These are phyloP conservation scores for Globisporangium radiosum DNA, from an alignment of 352 stramenopile species.

Conservation along the genomic window DNA sequence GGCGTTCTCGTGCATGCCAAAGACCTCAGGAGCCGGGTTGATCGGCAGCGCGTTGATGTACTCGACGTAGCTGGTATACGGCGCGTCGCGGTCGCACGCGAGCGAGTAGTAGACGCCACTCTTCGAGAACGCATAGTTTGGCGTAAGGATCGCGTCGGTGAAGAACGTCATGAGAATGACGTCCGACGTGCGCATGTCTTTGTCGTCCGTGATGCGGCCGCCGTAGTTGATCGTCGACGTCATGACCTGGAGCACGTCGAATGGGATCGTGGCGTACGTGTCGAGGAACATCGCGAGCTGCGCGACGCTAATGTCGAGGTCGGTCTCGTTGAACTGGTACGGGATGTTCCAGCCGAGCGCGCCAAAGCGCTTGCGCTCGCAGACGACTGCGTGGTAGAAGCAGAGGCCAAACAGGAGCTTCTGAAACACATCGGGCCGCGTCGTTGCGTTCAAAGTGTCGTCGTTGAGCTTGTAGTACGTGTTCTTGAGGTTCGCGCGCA, in stretches of 20 bases:
- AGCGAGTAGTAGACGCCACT: conserved; percentile 88
- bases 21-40: conserved; percentile 88
- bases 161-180: conserved; percentile 90
- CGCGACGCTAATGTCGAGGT: conserved; percentile 87
- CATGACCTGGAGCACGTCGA: conserved; percentile 89
- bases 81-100: conserved; percentile 55
- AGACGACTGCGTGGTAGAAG: conserved; percentile 89
- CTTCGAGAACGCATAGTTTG: conserved; percentile 66
- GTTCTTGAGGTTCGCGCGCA: conserved; percentile 91
- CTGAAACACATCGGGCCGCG: conserved; percentile 86
- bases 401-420: conserved; percentile 93
- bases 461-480: conserved; percentile 94
- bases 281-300: conserved; percentile 87
- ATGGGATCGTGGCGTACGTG: conserved; percentile 81
- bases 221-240: conserved; percentile 94
- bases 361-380: conserved; percentile 93
- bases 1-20: conserved; percentile 93
- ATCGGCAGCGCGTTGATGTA: conserved; percentile 92
- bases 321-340: conserved; percentile 97
- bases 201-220: conserved; percentile 92
- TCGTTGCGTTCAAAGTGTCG: conserved; percentile 72
- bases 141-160: conserved; percentile 69
- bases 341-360: conserved; percentile 95
- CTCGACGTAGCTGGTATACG: conserved; percentile 82
- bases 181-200: conserved; percentile 89